These are phyloP conservation scores for Colletotrichum spinosum DNA, from an alignment of 2,329 filamentous ascomycete species.

Conservation along the genomic window DNA sequence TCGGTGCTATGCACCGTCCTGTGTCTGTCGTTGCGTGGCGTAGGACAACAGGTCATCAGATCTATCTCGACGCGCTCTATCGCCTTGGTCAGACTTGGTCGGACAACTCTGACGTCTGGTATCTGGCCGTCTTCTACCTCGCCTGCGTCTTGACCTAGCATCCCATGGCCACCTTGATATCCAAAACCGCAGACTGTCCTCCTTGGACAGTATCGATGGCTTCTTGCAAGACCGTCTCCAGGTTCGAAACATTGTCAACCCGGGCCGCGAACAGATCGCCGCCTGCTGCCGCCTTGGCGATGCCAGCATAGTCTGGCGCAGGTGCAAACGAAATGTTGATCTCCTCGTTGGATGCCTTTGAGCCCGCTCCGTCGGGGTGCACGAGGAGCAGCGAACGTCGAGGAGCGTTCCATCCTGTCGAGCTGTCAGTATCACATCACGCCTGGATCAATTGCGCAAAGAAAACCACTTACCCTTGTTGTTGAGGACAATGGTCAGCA, in stretches of 20 bases:
- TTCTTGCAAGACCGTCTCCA: constrained; percentile 59
- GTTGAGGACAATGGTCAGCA: constrained; percentile 67
- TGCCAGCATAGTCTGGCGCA: constrained; percentile 53
- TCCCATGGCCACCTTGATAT: constrained; percentile 61
- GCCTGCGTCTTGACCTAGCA: constrained; percentile 46
- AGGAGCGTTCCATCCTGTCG: constrained; percentile 57
- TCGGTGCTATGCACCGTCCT: neutral
- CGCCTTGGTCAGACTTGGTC: neutral
- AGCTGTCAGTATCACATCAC: constrained; percentile 4
- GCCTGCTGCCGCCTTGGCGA: constrained; percentile 44
- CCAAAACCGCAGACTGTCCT: constrained; percentile 65
- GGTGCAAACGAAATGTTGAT: constrained; percentile 60
- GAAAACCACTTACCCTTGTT: constrained; percentile 59
- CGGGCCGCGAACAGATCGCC: constrained; percentile 63
- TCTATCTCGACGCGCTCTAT: neutral
- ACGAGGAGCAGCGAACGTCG: constrained; percentile 56
- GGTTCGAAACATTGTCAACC: constrained; percentile 58
- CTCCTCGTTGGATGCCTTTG: constrained; percentile 56
- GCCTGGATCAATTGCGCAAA: neutral
- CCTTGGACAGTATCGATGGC: constrained; percentile 63
- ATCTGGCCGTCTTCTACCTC: neutral
- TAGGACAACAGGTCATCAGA: constrained; percentile 9
- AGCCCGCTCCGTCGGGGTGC: constrained; percentile 55
- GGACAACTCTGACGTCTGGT: neutral
- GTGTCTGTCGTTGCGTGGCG: constrained; percentile 7